Base-by-base conservation (phyloP, 768 basidiomycete species). In the Rhizopogon vesiculosus region DNA sequence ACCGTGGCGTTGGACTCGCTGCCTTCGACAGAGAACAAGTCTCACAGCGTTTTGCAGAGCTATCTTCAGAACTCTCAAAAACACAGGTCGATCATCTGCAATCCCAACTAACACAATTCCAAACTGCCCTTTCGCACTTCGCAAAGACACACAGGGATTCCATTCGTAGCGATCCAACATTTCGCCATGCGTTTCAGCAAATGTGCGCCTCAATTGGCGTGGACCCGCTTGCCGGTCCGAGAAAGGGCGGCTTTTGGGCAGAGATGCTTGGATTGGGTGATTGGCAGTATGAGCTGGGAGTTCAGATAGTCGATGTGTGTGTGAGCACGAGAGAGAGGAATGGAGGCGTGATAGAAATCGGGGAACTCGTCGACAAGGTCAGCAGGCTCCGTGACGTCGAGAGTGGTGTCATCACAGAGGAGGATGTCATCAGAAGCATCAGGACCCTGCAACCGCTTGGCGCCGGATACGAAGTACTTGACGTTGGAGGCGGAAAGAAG, bases 171-270 rank as follows among this genome's bases (percentile, higher is more conserved):
- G 89, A 96, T 61, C 93, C 96, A 1, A 78, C 81, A 3, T 95
- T 99, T 69, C 81, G 97, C 4, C 89, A 88, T 77, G 88, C 85
- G 18, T 98, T 98, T 72, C 91, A 94, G 61, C 88, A 91, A 56
- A 97, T 99, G 93, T 99, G 97, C 67, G 82, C 89, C 2, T 86
- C 88, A 15, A 91, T 99, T 54, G 93, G 93, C 33, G 93, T 99
- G 22, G 97, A 98, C 68, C 95, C 96, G 2, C 82, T 98, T 19
- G 88, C 91, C 2, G 93, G 92, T 0, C 89, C 91, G 1, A 75
- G 87, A 42, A 85, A 85, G 63, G 91, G 90, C 39, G 92, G 93
- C 2, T 91, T 91, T 84, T 97, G 93, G 92, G 86, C 88, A 2
- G 93, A 95, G 66, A 74, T 93, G 64, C 80, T 94, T 38, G 87